Conservation (phyloP, 352 stramenopile genomes). For the Phytophthora cryptogea region DNA sequence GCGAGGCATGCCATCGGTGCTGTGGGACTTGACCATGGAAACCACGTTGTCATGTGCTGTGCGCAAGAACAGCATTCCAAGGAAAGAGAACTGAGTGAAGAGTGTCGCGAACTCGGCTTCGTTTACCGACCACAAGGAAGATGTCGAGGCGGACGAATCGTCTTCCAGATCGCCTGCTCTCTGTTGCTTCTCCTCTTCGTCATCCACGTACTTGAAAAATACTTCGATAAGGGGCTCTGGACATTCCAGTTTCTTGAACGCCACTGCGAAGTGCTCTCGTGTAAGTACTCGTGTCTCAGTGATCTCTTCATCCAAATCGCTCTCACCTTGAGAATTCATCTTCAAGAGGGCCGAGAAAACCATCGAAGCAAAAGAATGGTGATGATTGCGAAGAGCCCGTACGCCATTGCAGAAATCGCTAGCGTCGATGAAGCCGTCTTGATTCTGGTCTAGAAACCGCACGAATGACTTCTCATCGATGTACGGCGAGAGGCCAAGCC, state of each 20-base stretch:
- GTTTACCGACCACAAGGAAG: conserved; percentile 40
- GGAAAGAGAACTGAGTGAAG: conserved; percentile 64
- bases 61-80: conserved; percentile 66
- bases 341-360: conserved; percentile 62
- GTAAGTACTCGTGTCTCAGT: conserved; percentile 17
- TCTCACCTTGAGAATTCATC: conserved; percentile 44
- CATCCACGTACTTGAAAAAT: conserved; percentile 65
- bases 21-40: conserved; percentile 50
- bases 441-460: conserved; percentile 63
- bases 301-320: conserved; percentile 12
- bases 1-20: conserved; percentile 49
- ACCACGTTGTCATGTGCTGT: conserved; percentile 71
- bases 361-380: conserved; percentile 64
- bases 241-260: conserved; percentile 65
- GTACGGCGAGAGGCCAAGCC: conserved; percentile 64
- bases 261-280: conserved; percentile 44
- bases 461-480: conserved; percentile 69
- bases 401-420: conserved; percentile 72
- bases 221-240: conserved; percentile 54
- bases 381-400: conserved; percentile 54
- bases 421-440: conserved; percentile 77
- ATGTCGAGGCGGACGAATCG: conserved; percentile 8
- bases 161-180: background rate
- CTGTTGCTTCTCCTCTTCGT: conserved; percentile 37
- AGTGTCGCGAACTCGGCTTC: conserved; percentile 47